Percentiles rank a stretch among this genome's conserved stretches.
Conservation (phyloP, 768 basidiomycete genomes). For the Clavaria fumosa region DNA sequence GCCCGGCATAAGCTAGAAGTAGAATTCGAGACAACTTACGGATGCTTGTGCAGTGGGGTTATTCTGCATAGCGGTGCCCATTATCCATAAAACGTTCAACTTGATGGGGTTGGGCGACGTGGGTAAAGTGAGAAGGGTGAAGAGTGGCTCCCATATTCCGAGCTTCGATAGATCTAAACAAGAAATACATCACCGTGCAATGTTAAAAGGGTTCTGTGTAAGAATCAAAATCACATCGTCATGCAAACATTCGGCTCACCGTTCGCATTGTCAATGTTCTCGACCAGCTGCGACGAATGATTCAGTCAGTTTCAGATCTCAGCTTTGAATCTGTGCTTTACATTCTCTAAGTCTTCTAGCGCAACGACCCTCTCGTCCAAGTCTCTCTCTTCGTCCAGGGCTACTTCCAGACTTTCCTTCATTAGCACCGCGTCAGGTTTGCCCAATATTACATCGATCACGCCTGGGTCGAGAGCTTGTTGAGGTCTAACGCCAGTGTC, state of each 20-base stretch:
- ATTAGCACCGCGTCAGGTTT: conserved; percentile 70
- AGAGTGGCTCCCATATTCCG: conserved; percentile 66
- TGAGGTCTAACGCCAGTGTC: conserved; percentile 18
- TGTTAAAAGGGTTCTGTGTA: neutral
- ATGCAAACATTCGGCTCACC: too few species aligned
- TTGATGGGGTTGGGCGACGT: conserved; percentile 44
- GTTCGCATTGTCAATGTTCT: conserved; percentile 86
- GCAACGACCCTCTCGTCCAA: conserved; percentile 51
- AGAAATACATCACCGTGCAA: conserved; percentile 1
- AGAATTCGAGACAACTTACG: conserved; percentile 35
- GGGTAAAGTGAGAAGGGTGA: conserved; percentile 41
- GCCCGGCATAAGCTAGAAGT: neutral
- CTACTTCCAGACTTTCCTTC: conserved; percentile 62
- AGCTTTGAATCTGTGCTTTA: conserved; percentile 17
- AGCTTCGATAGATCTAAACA: conserved; percentile 54
- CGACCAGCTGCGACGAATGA: conserved; percentile 42
- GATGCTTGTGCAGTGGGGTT: conserved; percentile 72
- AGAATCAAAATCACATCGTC: conserved; percentile 7
- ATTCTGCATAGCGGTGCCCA: conserved; percentile 83
- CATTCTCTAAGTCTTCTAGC: conserved; percentile 82
- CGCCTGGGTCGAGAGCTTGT: conserved; percentile 58
- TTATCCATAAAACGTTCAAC: conserved; percentile 64
- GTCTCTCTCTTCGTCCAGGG: conserved; percentile 35
- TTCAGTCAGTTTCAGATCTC: neutral
- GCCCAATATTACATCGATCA: conserved; percentile 77